A percentile compares a stretch with the other conserved stretches of the same genome.
Evolutionary conservation across 2,329 filamentous ascomycete genomes (phyloP).

Genomic region (Colletotrichum falcatum): DNA sequence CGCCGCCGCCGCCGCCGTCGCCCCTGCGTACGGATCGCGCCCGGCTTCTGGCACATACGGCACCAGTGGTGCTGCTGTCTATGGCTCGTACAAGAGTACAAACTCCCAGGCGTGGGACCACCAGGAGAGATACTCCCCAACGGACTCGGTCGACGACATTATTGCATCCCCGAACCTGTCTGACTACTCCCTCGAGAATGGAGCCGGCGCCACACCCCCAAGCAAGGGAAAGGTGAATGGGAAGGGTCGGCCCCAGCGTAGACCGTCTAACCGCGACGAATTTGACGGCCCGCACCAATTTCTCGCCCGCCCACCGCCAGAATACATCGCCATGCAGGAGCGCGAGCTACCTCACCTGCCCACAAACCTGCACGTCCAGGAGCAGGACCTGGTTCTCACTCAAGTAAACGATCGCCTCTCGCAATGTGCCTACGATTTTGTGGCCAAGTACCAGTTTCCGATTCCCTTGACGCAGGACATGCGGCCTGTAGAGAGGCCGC

Average conservation of each 20-base stretch:
- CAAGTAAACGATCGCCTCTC: slow-evolving; percentile 88
- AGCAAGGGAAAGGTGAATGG: slow-evolving; percentile 60
- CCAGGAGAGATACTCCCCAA: slow-evolving; percentile 65
- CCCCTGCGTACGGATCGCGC: slow-evolving; percentile 56
- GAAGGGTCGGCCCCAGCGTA: slow-evolving; percentile 70
- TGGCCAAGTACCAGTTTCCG: slow-evolving; percentile 91
- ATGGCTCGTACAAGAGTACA: slow-evolving; percentile 55
- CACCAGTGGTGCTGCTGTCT: slow-evolving; percentile 45
- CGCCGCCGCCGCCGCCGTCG: slow-evolving; percentile 52
- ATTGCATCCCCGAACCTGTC: slow-evolving; percentile 68
- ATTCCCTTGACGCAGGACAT: slow-evolving; percentile 87
- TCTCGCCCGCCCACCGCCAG: slow-evolving; percentile 77
- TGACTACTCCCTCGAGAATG: slow-evolving; percentile 70
- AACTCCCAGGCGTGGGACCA: slow-evolving; percentile 60
- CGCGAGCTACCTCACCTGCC: slow-evolving; percentile 85
- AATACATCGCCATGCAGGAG: slow-evolving; percentile 81
- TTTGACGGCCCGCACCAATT: slow-evolving; percentile 91
- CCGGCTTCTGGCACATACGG: slow-evolving; percentile 56
- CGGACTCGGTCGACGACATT: slow-evolving; percentile 70
- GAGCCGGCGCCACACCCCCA: slow-evolving; percentile 54
- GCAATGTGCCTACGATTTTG: slow-evolving; percentile 89
- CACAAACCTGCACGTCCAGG: slow-evolving; percentile 83
- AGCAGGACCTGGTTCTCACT: slow-evolving; percentile 84
- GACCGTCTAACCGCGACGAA: slow-evolving; percentile 85
- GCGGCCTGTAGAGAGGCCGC: slow-evolving; percentile 78